phyloP scores from a whole-genome alignment of 768 basidiomycete species.

The Tulasnella sp. region DNA sequence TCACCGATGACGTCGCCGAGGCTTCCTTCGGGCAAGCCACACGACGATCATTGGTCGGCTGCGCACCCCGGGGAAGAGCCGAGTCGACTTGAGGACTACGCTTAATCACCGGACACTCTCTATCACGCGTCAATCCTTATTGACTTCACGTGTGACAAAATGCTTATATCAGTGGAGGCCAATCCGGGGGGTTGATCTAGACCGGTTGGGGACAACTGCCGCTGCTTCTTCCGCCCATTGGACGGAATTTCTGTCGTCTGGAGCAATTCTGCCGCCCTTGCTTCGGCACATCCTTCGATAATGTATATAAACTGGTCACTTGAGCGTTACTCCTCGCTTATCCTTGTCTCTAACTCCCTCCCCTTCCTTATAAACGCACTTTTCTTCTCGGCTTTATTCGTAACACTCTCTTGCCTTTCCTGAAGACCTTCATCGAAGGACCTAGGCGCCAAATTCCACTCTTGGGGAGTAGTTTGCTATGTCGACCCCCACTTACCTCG shows the following conservation, averaged over 20 bases:
- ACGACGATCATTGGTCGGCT: not conserved
- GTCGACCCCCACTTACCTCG: not conserved
- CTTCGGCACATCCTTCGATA: not conserved
- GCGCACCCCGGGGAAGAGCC: not conserved
- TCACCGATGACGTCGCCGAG: slow-evolving; percentile 1
- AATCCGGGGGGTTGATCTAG: no score
- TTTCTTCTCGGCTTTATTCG: not conserved
- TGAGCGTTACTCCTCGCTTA: not conserved
- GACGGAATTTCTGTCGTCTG: no score
- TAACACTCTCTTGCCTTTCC: not conserved
- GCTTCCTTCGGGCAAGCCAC: not conserved
- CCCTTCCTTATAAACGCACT: not conserved
- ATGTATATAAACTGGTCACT: not conserved
- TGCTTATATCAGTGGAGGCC: no score
- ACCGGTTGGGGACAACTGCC: no score
- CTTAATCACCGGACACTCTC: no score
- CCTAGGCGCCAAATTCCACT: no score
- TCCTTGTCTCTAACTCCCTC: not conserved
- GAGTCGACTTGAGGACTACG: no score
- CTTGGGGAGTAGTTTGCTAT: not conserved
- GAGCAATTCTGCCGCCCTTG: not conserved
- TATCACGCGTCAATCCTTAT: no score
- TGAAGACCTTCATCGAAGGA: not conserved
- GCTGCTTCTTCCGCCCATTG: no score
- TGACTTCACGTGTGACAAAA: no score